phyloP scores from a whole-genome alignment of 192 early-diverging fungal genomes.

The Chytriomyces hyalinus region DNA sequence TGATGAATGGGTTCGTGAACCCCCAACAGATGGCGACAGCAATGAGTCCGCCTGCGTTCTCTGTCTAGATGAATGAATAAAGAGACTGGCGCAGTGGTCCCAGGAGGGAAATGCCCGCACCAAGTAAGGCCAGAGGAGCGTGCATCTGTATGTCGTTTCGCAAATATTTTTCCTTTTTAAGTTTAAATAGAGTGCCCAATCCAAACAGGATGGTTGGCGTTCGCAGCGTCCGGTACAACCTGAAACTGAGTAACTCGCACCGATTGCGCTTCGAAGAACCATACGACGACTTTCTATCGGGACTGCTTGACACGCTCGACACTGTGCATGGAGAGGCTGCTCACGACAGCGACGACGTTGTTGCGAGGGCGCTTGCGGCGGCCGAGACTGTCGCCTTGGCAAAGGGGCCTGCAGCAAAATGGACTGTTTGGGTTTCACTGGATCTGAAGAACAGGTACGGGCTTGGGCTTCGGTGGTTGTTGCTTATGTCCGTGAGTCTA shows the following conservation, averaged over 20 bases:
- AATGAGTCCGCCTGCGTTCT: slow-evolving; percentile 43
- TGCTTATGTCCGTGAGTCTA: background rate
- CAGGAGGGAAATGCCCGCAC: background rate
- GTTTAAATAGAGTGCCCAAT: background rate
- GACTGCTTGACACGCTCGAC: slow-evolving; percentile 11
- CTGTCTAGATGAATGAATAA: background rate
- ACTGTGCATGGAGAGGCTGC: background rate
- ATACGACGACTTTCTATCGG: slow-evolving; percentile 7
- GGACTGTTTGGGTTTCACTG: slow-evolving; percentile 30
- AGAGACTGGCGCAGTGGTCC: background rate
- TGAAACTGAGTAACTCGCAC: slow-evolving; percentile 21
- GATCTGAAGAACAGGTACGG: slow-evolving; percentile 24
- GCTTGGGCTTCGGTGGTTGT: background rate
- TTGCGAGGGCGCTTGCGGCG: background rate
- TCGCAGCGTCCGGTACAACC: slow-evolving; percentile 18
- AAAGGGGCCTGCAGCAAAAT: slow-evolving; percentile 13
- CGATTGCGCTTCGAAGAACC: background rate
- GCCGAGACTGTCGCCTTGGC: background rate
- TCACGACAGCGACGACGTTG: background rate
- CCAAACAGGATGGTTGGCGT: background rate
- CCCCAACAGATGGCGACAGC: slow-evolving; percentile 92
- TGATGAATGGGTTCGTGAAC: slow-evolving; percentile 95
- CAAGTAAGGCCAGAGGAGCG: too few species aligned
- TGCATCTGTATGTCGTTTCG: too few species aligned
- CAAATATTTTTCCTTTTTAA: background rate